Evolutionary conservation across 2,329 filamentous ascomycete genomes (phyloP), one percentile per base, ranked within the genome.

Genomic region (Penicillium sclerotigenum): DNA sequence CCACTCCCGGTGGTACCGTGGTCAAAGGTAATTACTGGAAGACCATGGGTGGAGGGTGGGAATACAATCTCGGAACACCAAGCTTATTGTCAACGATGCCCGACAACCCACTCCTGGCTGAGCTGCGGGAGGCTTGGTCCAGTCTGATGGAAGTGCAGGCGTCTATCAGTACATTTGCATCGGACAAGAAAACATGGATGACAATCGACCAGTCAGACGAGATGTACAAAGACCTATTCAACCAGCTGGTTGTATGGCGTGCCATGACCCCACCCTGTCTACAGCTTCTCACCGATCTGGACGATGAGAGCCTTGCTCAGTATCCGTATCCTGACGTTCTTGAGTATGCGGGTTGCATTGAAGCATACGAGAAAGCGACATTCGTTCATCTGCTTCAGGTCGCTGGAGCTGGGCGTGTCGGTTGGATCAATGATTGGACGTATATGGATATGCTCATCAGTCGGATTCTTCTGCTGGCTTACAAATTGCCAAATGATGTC

Each of bases 11-110:
- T 28, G 72, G 70, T 3, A 73, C 72, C 4, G 63, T 75, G 8
- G 69, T 75, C 11, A 64, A 72, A 47, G 72, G 72, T 3, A 71
- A 68, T 54, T 75, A 75, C 49, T 75, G 73, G 73, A 67, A 69
- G 55, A 72, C 70, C 1, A 63, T 71, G n/a, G 72, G 68, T 5
- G 69, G 71, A 8, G 71, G 69, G 3, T 75, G 72, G 72, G 70
- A 75, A 55, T 73, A 73, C 52, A 73, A 72, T 46, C 60, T 71
- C 14, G 69, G 69, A 10, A 72, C 66, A 0, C 68, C 69, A 5
- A 71, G 69, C 50, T 46, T 71, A 10, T 68, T 64, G 5, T 41
- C 63, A 5, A 54, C 59, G 1, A 59, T 58, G 1, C 59, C 64
- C 1, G 65, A 68, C 45, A 61, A 67, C 29, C 60, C 58, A 1